Percentiles rank a stretch among this genome's conserved stretches.
Conservation (phyloP, 2,329 filamentous ascomycete species). For the Tolypocladium cylindrosporum region DNA sequence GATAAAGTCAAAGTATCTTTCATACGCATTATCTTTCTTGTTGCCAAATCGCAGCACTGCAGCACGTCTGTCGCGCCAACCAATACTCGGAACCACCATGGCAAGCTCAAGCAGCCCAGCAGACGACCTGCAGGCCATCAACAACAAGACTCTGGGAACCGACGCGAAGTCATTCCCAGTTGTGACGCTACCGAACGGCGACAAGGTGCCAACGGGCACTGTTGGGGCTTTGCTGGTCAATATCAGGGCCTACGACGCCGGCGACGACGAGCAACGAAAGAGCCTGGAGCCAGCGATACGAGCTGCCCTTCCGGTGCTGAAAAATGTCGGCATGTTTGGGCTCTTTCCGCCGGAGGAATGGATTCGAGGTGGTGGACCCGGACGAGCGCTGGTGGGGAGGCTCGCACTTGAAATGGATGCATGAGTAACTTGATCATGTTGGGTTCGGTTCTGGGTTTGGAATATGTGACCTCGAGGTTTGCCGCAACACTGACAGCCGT, state of each 20-base stretch:
- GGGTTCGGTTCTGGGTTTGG: too few relatives aligned
- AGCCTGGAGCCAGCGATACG: conserved; percentile 2
- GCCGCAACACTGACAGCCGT: neutral
- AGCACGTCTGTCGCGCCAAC: neutral
- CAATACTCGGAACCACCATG: neutral
- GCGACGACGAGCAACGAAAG: neutral
- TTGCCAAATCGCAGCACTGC: neutral
- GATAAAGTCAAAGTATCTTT: neutral
- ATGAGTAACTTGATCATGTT: neutral
- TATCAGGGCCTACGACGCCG: conserved; percentile 5
- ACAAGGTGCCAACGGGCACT: conserved; percentile 6
- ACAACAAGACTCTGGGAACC: conserved; percentile 6
- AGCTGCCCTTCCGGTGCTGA: conserved; percentile 6
- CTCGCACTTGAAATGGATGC: neutral
- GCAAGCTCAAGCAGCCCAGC: neutral
- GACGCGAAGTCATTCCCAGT: conserved; percentile 4
- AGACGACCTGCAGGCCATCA: conserved; percentile 4
- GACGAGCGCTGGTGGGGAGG: conserved; percentile 5
- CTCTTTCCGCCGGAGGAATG: conserved; percentile 6
- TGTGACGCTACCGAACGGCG: conserved; percentile 6
- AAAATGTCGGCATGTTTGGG: conserved; percentile 7
- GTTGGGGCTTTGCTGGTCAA: conserved; percentile 7
- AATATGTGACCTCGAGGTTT: neutral
- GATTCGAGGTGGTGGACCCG: conserved; percentile 1
- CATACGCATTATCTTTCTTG: too few relatives aligned